Percentiles rank a stretch among this genome's conserved stretches.
These are phyloP conservation scores for Chlamydomonas sphaeroides DNA, from an alignment of 139 green algal species.

Conservation along the genomic window DNA sequence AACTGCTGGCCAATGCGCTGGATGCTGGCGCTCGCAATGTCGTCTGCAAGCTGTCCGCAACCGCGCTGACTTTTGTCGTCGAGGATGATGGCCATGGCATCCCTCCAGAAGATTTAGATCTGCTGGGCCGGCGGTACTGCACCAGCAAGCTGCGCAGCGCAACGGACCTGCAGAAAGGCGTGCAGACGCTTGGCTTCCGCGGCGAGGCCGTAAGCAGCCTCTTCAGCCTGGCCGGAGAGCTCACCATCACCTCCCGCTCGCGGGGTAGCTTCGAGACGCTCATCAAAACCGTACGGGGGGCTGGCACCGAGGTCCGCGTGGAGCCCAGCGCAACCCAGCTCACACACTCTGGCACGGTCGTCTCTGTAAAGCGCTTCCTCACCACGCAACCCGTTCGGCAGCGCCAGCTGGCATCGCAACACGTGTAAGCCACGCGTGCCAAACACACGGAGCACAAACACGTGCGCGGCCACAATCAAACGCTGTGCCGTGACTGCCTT, in stretches of 20 bases:
- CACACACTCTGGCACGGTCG: conserved; percentile 2
- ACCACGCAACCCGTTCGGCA: conserved; percentile 30
- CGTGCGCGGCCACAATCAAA: too few species aligned
- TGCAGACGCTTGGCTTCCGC: conserved; percentile 60
- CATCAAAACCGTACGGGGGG: background rate
- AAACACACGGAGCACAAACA: too few species aligned
- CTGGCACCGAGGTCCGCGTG: background rate
- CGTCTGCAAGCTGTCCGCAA: conserved; percentile 37
- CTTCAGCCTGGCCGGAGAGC: conserved; percentile 6
- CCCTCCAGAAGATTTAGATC: conserved; percentile 6
- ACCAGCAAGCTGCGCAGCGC: conserved; percentile 50
- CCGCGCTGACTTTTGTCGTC: conserved; percentile 42
- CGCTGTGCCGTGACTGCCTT: too few species aligned
- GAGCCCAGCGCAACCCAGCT: conserved; percentile 3
- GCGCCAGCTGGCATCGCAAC: background rate
- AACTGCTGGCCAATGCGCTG: conserved; percentile 60
- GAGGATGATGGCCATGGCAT: conserved; percentile 66
- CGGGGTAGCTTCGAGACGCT: conserved; percentile 69
- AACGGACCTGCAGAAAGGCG: background rate
- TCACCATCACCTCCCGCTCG: conserved; percentile 55
- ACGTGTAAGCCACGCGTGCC: conserved; percentile 12
- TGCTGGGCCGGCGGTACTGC: conserved; percentile 30
- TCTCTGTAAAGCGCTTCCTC: background rate
- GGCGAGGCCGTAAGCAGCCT: conserved; percentile 65
- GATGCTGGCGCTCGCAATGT: conserved; percentile 58